Conservation (phyloP, 2,329 filamentous ascomycete species). For the Stromatinia cepivora region DNA sequence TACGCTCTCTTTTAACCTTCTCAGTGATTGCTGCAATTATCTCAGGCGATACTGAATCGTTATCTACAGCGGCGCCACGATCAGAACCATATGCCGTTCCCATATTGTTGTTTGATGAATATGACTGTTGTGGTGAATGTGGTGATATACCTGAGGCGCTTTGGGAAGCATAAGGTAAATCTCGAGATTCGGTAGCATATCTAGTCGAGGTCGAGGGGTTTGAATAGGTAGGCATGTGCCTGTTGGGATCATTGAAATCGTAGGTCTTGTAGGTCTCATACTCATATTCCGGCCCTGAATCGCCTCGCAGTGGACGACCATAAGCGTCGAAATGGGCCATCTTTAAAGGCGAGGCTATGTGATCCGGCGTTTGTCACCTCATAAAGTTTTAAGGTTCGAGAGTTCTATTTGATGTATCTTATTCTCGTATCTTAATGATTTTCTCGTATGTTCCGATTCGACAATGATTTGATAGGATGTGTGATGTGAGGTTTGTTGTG, state of each 20-base stretch:
- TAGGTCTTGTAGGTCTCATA: slow-evolving; percentile 25
- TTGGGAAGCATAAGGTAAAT: slow-evolving; percentile 28
- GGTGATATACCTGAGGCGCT: slow-evolving; percentile 28
- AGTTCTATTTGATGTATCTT: background rate
- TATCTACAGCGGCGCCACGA: slow-evolving; percentile 24
- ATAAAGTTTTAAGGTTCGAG: slow-evolving; percentile 19
- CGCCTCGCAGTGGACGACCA: slow-evolving; percentile 30
- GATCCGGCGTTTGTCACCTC: slow-evolving; percentile 29
- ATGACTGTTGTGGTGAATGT: slow-evolving; percentile 27
- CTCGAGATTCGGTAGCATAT: slow-evolving; percentile 34
- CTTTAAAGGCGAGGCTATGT: slow-evolving; percentile 32
- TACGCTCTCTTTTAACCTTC: slow-evolving; percentile 55
- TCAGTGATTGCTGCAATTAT: slow-evolving; percentile 61
- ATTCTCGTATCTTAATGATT: background rate
- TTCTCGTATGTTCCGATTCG: background rate
- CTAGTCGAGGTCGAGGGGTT: slow-evolving; percentile 24
- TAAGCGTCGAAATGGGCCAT: slow-evolving; percentile 37
- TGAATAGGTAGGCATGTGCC: slow-evolving; percentile 29
- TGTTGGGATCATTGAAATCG: slow-evolving; percentile 27
- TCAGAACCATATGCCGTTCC: slow-evolving; percentile 30
- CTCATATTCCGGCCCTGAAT: slow-evolving; percentile 17
- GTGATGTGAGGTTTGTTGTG: background rate
- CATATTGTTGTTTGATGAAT: slow-evolving; percentile 30
- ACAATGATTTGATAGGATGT: background rate
- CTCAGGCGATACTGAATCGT: slow-evolving; percentile 55